These are phyloP conservation scores for Microcos paniculata DNA, from an alignment of 345 rosid genomes.

Conservation along the genomic window DNA sequence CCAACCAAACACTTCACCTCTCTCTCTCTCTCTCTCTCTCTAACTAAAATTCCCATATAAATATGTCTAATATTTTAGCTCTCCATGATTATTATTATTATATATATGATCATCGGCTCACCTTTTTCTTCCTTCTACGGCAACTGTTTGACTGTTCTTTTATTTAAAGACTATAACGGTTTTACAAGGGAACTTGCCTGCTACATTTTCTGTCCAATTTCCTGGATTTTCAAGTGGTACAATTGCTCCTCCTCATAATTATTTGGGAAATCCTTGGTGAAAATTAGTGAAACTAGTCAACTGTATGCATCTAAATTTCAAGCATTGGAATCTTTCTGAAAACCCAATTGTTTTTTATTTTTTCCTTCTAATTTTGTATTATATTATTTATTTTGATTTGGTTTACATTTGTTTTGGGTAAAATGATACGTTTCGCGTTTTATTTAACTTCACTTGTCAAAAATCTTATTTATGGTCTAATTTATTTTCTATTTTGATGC, in stretches of 20 bases:
- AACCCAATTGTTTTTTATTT: background rate
- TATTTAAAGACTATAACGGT: conserved; percentile 1
- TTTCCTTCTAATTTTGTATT: background rate
- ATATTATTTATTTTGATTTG: too few relatives aligned
- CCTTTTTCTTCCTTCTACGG: conserved; percentile 3
- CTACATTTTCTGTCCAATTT: background rate
- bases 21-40: background rate
- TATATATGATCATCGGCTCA: too few relatives aligned
- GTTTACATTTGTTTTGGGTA: background rate
- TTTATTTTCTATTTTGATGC: background rate
- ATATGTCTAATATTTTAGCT: background rate
- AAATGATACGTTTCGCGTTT: background rate
- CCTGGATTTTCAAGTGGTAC: background rate
- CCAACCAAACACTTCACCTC: conserved; percentile 26
- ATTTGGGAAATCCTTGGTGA: background rate
- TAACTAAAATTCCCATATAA: conserved; percentile 2
- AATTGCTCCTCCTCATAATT: background rate
- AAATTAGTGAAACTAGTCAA: background rate
- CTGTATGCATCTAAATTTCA: background rate
- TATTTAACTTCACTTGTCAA: background rate
- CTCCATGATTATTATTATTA: background rate
- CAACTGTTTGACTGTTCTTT: background rate
- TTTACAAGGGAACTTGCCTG: background rate
- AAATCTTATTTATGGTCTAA: background rate
- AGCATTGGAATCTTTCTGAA: background rate